A percentile compares a stretch with the other conserved stretches of the same genome.
phyloP scores from a whole-genome alignment of 2,329 filamentous ascomycete genomes.

The Aspergillus felis region DNA sequence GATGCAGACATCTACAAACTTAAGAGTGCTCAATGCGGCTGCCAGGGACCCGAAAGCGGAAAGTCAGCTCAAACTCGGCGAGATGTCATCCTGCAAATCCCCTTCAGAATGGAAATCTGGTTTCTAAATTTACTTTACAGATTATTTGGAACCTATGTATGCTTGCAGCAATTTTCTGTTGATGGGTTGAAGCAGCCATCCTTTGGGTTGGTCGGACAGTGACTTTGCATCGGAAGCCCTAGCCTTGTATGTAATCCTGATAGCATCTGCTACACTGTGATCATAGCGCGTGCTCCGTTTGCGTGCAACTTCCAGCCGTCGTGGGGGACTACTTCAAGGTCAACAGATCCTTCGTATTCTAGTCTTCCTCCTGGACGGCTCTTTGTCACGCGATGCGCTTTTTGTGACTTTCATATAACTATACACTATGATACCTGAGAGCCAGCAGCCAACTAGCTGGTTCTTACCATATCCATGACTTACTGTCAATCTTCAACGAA shows the following conservation, averaged over 20 bases:
- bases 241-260: conserved; percentile 29
- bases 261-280: conserved; percentile 26
- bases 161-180: neutral
- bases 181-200: neutral
- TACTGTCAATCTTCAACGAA: conserved; percentile 9
- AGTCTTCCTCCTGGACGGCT: conserved; percentile 5
- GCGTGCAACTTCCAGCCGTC: conserved; percentile 16
- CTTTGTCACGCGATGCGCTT: conserved; percentile 25
- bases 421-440: conserved; percentile 23
- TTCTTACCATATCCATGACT: conserved; percentile 13
- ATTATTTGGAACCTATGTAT: neutral
- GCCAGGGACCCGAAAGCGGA: conserved; percentile 23
- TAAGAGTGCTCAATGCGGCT: neutral
- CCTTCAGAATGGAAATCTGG: neutral
- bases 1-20: neutral
- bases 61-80: neutral
- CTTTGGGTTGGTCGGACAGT: neutral
- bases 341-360: conserved; percentile 23
- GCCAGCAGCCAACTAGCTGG: conserved; percentile 10
- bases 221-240: neutral
- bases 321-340: conserved; percentile 23
- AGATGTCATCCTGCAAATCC: neutral
- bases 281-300: conserved; percentile 27
- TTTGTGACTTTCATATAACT: conserved; percentile 12
- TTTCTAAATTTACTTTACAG: neutral